phyloP scores from a whole-genome alignment of 179 eudicot genomes.

The Beta lomatogona region DNA sequence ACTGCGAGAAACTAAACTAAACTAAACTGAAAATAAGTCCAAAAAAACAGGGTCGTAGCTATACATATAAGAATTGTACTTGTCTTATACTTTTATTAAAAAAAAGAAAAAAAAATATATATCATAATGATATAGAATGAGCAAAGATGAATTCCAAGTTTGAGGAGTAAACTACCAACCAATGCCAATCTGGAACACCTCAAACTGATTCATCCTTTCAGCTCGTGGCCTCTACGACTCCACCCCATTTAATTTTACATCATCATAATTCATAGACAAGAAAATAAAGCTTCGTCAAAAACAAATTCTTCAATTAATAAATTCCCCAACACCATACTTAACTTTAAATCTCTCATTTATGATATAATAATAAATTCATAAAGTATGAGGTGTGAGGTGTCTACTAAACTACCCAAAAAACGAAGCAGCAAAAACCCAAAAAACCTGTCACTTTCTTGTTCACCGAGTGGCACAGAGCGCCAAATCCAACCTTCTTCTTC shows the following conservation, averaged over 20 bases:
- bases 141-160: background rate
- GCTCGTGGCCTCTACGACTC: background rate
- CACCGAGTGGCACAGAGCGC: slow-evolving; percentile 10
- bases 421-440: background rate
- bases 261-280: background rate
- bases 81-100: too few species aligned
- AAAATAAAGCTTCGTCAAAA: background rate
- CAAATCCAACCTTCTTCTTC: slow-evolving; percentile 22
- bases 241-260: background rate
- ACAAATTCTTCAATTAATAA: background rate
- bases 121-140: background rate
- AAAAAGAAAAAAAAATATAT: too few species aligned
- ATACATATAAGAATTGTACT: too few species aligned
- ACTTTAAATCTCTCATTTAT: too few species aligned
- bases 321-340: too few species aligned
- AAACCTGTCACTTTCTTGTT: background rate
- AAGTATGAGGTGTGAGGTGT: background rate
- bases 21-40: too few species aligned
- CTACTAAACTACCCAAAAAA: background rate
- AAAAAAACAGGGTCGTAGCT: too few species aligned
- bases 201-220: background rate
- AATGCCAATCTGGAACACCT: slow-evolving; percentile 18
- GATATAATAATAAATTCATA: too few species aligned
- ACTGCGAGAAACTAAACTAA: too few species aligned
- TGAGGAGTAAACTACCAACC: background rate